Conservation (phyloP, 768 basidiomycete species). For the Lentinula lateritia region DNA sequence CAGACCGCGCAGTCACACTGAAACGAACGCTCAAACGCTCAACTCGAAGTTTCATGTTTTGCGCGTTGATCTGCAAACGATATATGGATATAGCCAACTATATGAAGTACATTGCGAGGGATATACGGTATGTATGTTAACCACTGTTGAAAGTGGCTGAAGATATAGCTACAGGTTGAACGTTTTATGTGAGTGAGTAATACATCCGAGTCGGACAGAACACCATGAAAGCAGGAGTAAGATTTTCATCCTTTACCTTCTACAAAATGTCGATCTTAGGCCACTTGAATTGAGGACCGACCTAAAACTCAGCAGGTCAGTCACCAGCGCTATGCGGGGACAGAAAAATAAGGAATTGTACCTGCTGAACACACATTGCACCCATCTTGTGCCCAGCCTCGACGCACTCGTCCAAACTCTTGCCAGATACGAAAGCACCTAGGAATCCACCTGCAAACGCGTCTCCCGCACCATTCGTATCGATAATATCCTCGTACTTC, state of each 20-base stretch:
- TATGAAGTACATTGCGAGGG: neutral
- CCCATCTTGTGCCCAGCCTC: constrained; percentile 86
- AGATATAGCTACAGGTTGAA: constrained; percentile 8
- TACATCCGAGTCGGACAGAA: neutral
- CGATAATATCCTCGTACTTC: constrained; percentile 66
- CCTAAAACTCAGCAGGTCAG: neutral
- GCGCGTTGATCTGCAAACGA: no score
- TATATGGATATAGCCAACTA: neutral
- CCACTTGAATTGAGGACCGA: constrained; percentile 6
- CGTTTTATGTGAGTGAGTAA: neutral
- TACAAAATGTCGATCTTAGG: constrained; percentile 6
- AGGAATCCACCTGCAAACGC: constrained; percentile 96
- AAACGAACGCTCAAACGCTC: neutral
- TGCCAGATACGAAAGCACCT: constrained; percentile 78
- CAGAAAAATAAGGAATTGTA: constrained; percentile 24
- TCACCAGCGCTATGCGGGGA: neutral
- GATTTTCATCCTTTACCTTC: neutral
- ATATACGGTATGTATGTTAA: neutral
- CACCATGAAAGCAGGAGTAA: neutral
- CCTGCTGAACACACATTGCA: constrained; percentile 79
- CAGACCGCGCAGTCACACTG: no score
- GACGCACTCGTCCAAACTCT: constrained; percentile 69
- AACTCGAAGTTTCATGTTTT: neutral
- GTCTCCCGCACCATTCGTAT: constrained; percentile 98
- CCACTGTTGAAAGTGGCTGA: constrained; percentile 7